These are phyloP conservation scores for Neurospora sp. DNA, from an alignment of 2,329 filamentous ascomycete genomes.

Conservation along the genomic window DNA sequence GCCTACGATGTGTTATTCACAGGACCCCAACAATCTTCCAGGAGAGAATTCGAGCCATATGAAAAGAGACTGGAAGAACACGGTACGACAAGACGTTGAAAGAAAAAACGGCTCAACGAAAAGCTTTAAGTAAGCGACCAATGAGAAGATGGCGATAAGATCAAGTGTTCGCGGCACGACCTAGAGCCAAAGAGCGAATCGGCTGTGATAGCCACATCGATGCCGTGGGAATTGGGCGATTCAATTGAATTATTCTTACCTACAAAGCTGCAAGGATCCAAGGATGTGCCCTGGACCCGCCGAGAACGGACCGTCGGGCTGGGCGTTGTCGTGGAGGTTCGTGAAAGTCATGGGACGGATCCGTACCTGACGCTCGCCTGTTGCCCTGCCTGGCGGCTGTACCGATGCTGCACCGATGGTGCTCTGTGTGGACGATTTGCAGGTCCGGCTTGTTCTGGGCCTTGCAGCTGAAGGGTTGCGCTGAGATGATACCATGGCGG, in stretches of 20 bases:
- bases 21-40: not conserved
- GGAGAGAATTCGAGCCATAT: not conserved
- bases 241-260: conserved; percentile 13
- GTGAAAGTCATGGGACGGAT: not conserved
- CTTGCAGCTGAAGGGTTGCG: not conserved
- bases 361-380: not conserved
- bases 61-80: not conserved
- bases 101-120: not conserved
- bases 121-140: conserved; percentile 1
- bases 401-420: not conserved
- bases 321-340: not conserved
- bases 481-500: not conserved
- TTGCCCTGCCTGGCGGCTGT: not conserved
- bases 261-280: not conserved
- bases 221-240: conserved; percentile 7
- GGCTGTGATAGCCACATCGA: not conserved
- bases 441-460: not conserved
- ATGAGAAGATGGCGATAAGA: conserved; percentile 8
- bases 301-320: not conserved
- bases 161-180: not conserved
- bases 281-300: not conserved
- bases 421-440: not conserved
- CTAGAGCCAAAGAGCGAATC: not conserved
- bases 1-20: not conserved
- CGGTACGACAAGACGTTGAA: not conserved